Conservation (phyloP, 1,284 basidiomycete genomes). For the Moniliophthora roreri region DNA sequence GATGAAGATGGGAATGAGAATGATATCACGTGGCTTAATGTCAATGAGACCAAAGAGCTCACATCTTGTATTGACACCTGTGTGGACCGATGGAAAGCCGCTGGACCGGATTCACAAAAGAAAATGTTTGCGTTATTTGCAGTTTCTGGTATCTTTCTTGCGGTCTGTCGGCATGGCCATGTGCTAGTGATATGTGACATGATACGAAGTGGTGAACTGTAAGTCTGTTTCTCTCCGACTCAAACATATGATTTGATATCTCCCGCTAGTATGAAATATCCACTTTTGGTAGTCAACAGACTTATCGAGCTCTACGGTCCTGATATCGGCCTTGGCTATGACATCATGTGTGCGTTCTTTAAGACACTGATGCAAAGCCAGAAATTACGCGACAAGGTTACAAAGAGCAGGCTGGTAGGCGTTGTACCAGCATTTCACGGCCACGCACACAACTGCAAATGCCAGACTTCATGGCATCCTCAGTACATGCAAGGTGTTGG, state of each 20-base stretch:
- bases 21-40: slow-evolving; percentile 15
- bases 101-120: slow-evolving; percentile 23
- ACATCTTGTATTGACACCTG: slow-evolving; percentile 20
- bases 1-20: not conserved
- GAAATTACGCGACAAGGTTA: too few relatives aligned
- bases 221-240: slow-evolving; percentile 10
- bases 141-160: slow-evolving; percentile 29
- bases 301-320: too few relatives aligned
- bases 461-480: slow-evolving; percentile 31
- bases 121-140: not conserved
- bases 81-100: slow-evolving; percentile 32
- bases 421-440: too few relatives aligned
- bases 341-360: too few relatives aligned
- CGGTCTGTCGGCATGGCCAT: slow-evolving; percentile 31
- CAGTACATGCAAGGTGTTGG: slow-evolving; percentile 28
- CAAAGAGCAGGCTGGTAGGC: too few relatives aligned
- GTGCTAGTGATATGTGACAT: slow-evolving; percentile 33
- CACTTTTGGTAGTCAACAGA: too few relatives aligned
- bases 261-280: too few relatives aligned
- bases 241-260: too few relatives aligned
- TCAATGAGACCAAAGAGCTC: slow-evolving; percentile 11
- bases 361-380: too few relatives aligned
- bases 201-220: slow-evolving; percentile 35
- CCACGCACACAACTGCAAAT: slow-evolving; percentile 32
- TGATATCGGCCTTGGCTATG: too few relatives aligned